Base-by-base conservation (phyloP, 2,329 filamentous ascomycete genomes). In the Grosmannia clavigera region DNA sequence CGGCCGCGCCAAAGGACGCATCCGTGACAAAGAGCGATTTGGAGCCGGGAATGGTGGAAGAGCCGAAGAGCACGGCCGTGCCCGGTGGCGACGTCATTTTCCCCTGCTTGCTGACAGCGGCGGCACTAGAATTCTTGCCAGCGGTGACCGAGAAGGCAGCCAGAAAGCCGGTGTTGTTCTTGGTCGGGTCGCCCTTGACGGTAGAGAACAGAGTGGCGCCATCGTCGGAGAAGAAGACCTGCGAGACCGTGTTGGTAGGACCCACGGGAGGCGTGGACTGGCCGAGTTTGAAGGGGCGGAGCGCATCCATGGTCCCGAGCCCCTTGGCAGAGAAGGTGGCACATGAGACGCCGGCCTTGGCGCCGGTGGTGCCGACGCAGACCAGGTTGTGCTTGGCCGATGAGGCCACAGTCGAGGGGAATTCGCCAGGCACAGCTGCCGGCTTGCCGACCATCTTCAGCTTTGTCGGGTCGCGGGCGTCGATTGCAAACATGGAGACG, bases 211-310 rank as follows among this genome's bases (percentile, higher is more conserved):
- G 70, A 2, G 70, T 74, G 0, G 67, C 70, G 62, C 81, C 75
- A 58, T 86, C 81, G 0, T 69, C 68, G 0, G 79, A 81, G 70
- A 85, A 86, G 67, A 84, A 81, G 0, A 77, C 73, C 9, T 86
- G 81, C 0, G 82, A 84, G 3, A 85, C 74, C 0, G 80, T 84
- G 68, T 84, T 83, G 2, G 72, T 69, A 0, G 83, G 82, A 0
- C 82, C 83, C 0, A 72, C 68, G 0, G 84, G 82, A 0, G 84
- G 83, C 0, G 79, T 84, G 0, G 75, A 76, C 66, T 86, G 83
- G 1, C 71, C 69, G 1, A 86, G 66, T 14, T 77, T 72, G 61
- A 84, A 77, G 0, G 71, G 60, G 0, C 77, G 74, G 0, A 79
- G 72, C 1, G 60, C 68, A 60, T 82, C 79, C 68, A 80, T 74